Evolutionary conservation across 768 basidiomycete genomes (phyloP).

Genomic region (Suillus alpinus): DNA sequence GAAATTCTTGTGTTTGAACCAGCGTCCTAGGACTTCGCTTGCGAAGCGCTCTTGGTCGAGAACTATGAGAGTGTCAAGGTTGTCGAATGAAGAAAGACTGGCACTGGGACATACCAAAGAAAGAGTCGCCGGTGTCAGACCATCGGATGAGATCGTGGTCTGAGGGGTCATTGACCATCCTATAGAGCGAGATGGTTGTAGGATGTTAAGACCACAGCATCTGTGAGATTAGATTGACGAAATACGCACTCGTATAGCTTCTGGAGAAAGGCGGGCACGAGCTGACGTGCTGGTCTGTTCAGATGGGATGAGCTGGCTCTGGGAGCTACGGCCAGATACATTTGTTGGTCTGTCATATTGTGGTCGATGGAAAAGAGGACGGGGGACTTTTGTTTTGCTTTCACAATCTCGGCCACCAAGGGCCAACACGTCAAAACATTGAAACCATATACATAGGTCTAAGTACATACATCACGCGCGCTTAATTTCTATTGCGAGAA

Average conservation of each 20-base stretch:
- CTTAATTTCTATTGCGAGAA: background rate
- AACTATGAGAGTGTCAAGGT: constrained; percentile 45
- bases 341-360: constrained; percentile 52
- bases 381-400: background rate
- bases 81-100: constrained; percentile 3
- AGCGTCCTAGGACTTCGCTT: constrained; percentile 83
- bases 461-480: background rate
- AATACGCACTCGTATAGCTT: constrained; percentile 83
- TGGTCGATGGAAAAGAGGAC: background rate
- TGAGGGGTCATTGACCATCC: constrained; percentile 87
- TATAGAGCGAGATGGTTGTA: constrained; percentile 28
- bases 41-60: constrained; percentile 90
- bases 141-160: constrained; percentile 87
- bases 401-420: constrained; percentile 1
- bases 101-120: constrained; percentile 61
- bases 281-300: constrained; percentile 45
- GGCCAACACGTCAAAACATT: constrained; percentile 1
- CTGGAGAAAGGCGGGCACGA: constrained; percentile 84
- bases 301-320: constrained; percentile 38
- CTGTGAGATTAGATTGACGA: constrained; percentile 12
- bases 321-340: constrained; percentile 50
- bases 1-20: constrained; percentile 98
- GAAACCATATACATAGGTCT: background rate
- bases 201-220: constrained; percentile 9
- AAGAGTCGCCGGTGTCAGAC: constrained; percentile 89